Conservation (phyloP, 2,329 filamentous ascomycete species). For the Trichophyton schoenleinii region DNA sequence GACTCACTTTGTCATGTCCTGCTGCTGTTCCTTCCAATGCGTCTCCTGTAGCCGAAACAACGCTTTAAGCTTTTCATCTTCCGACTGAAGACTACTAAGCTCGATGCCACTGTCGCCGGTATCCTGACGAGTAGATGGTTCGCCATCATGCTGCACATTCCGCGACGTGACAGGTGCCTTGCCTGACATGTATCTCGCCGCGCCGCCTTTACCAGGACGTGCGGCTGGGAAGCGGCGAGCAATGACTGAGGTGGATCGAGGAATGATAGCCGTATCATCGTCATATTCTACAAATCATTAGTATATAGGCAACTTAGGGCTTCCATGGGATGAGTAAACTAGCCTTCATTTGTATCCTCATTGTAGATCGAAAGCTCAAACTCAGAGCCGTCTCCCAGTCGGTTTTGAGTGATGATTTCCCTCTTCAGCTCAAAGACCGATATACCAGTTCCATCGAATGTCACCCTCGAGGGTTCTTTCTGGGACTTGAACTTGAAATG, state of each 20-base stretch:
- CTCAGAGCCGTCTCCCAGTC: constrained; percentile 86
- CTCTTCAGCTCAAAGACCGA: constrained; percentile 98
- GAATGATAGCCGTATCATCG: constrained; percentile 95
- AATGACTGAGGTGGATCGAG: constrained; percentile 85
- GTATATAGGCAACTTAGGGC: not conserved
- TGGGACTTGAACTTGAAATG: constrained; percentile 99
- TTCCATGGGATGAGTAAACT: constrained; percentile 23
- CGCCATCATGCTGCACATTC: constrained; percentile 56
- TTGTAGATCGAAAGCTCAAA: constrained; percentile 93
- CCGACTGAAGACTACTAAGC: constrained; percentile 69
- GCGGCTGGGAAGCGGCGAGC: constrained; percentile 73
- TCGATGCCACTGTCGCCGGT: constrained; percentile 41
- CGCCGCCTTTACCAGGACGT: constrained; percentile 76
- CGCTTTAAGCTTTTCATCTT: constrained; percentile 85
- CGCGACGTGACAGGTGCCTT: constrained; percentile 87
- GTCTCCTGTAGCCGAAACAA: constrained; percentile 84
- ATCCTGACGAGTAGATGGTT: constrained; percentile 29
- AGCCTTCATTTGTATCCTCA: constrained; percentile 83
- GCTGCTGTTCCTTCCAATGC: constrained; percentile 86
- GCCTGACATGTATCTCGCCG: constrained; percentile 88
- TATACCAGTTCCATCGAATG: constrained; percentile 94
- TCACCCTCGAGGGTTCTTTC: constrained; percentile 85
- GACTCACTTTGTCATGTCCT: constrained; percentile 71
- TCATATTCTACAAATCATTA: constrained; percentile 61
- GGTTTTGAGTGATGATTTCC: constrained; percentile 92